Evolutionary conservation across 2,329 filamentous ascomycete genomes (phyloP).

Genomic region (Aspergillus sp.): DNA sequence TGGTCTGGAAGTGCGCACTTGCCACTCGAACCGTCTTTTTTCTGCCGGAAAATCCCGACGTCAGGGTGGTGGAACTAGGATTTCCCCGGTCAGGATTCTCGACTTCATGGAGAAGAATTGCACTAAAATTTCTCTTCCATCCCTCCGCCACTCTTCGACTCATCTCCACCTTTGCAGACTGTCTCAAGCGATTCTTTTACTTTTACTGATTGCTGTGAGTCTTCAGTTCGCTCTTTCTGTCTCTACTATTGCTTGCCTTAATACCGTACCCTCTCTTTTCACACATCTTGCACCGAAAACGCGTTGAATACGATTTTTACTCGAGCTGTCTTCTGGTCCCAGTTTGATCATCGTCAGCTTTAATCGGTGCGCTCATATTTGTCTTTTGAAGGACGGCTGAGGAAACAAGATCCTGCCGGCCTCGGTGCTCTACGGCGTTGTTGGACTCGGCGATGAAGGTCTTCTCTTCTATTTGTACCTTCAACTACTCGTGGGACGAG

Average conservation of each 20-base stretch:
- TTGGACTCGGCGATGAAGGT: conserved; percentile 73
- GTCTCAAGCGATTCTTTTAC: background rate
- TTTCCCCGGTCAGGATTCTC: conserved; percentile 10
- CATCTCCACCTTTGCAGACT: conserved; percentile 11
- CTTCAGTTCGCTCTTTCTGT: background rate
- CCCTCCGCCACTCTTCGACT: conserved; percentile 19
- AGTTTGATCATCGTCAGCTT: background rate
- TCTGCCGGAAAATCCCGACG: conserved; percentile 27
- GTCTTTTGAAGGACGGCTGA: background rate
- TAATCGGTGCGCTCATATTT: background rate
- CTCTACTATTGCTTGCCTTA: background rate
- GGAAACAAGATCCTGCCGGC: background rate
- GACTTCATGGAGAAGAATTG: conserved; percentile 3
- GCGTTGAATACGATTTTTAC: background rate
- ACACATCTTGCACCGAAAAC: background rate
- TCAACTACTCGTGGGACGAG: conserved; percentile 98
- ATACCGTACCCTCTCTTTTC: background rate
- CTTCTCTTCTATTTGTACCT: conserved; percentile 85
- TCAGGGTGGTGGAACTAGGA: conserved; percentile 13
- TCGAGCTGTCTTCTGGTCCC: background rate
- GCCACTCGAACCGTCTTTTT: background rate
- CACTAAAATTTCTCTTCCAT: conserved; percentile 18
- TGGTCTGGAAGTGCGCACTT: background rate
- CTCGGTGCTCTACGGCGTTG: background rate
- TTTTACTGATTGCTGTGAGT: background rate